phyloP scores from a whole-genome alignment of 2,329 filamentous ascomycete species.

The Teratosphaeria viscida region DNA sequence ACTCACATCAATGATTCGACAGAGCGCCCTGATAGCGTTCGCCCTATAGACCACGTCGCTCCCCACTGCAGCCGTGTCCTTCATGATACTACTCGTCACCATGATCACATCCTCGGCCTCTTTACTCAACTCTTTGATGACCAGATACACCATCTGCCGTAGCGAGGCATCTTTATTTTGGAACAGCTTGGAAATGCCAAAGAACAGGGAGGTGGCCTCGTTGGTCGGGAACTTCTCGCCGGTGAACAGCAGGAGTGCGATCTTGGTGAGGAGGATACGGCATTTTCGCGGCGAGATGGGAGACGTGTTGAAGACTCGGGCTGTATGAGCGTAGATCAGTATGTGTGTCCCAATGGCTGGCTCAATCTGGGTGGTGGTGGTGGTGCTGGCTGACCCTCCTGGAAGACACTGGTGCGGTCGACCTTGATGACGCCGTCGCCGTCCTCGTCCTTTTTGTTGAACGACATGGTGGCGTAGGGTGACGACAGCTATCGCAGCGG shows the following conservation, averaged over 20 bases:
- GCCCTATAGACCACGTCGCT: conserved; percentile 90
- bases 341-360: neutral
- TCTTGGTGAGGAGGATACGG: conserved; percentile 93
- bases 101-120: conserved; percentile 99
- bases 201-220: conserved; percentile 96
- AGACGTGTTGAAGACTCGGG: conserved; percentile 94
- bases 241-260: conserved; percentile 89
- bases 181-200: conserved; percentile 97
- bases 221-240: conserved; percentile 95
- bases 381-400: conserved; percentile 64
- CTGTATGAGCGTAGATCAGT: conserved; percentile 36
- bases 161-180: conserved; percentile 98
- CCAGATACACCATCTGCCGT: conserved; percentile 96
- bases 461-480: conserved; percentile 57
- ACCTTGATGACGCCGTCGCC: conserved; percentile 91
- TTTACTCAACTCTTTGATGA: conserved; percentile 93
- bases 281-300: conserved; percentile 96
- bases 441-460: conserved; percentile 99
- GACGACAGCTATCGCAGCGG: conserved; percentile 9
- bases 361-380: neutral
- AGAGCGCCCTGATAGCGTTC: conserved; percentile 90
- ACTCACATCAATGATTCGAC: conserved; percentile 88
- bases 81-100: conserved; percentile 99
- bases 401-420: conserved; percentile 94
- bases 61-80: conserved; percentile 89